Evolutionary conservation across 2,329 filamentous ascomycete species (phyloP).

Genomic region (Scortechinia acanthostroma): DNA sequence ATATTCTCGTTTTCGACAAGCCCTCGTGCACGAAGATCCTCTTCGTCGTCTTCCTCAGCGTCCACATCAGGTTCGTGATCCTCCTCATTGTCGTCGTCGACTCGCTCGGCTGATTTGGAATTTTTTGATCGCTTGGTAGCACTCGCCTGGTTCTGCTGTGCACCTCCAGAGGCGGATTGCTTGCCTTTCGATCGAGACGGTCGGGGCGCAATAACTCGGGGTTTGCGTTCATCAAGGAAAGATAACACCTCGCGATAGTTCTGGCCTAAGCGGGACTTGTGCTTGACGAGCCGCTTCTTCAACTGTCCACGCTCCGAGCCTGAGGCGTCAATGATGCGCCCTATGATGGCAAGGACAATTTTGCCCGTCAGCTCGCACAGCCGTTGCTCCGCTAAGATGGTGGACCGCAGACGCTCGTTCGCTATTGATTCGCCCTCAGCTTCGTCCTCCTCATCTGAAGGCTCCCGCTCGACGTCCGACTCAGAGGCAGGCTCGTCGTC

Average conservation of each 20-base stretch:
- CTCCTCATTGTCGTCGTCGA: slow-evolving; percentile 26
- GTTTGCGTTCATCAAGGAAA: slow-evolving; percentile 34
- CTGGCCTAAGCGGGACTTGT: slow-evolving; percentile 45
- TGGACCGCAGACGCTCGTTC: slow-evolving; percentile 6
- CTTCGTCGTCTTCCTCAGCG: slow-evolving; percentile 6
- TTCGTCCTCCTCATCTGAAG: slow-evolving; percentile 23
- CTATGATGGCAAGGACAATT: slow-evolving; percentile 50
- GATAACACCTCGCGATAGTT: slow-evolving; percentile 56
- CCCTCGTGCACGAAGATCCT: slow-evolving; percentile 4
- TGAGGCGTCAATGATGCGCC: slow-evolving; percentile 39
- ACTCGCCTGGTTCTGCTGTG: slow-evolving; percentile 13
- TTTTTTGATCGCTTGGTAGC: slow-evolving; percentile 27
- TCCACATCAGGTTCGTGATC: slow-evolving; percentile 6
- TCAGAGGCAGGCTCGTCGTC: slow-evolving; percentile 5
- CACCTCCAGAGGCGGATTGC: slow-evolving; percentile 28
- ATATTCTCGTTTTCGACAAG: slow-evolving; percentile 3
- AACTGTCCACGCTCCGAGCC: slow-evolving; percentile 18
- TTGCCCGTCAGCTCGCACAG: slow-evolving; percentile 55
- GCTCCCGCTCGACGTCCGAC: slow-evolving; percentile 6
- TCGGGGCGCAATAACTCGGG: slow-evolving; percentile 12
- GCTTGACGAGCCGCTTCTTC: slow-evolving; percentile 42
- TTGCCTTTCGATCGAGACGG: slow-evolving; percentile 17
- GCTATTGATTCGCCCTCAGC: slow-evolving; percentile 32
- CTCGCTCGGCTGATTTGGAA: slow-evolving; percentile 16
- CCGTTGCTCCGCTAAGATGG: slow-evolving; percentile 48